Conservation (phyloP, 208 protist species). For the Acanthamoeba lenticulata region DNA sequence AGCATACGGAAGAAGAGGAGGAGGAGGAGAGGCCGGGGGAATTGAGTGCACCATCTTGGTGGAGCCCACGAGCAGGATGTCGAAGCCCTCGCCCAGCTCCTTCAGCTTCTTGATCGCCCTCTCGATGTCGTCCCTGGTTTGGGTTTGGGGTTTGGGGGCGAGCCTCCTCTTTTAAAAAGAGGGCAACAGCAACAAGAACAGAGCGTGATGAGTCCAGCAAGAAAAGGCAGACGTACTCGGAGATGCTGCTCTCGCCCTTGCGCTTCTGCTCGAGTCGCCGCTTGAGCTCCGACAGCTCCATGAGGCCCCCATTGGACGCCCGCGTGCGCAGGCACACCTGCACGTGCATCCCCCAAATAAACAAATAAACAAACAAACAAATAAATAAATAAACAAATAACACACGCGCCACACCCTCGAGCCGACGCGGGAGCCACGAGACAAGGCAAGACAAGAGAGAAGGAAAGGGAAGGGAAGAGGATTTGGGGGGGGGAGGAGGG, state of each 20-base stretch:
- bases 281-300: slow-evolving; percentile 81
- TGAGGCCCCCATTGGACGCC: slow-evolving; percentile 85
- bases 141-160: neutral
- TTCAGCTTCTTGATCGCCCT: slow-evolving; percentile 82
- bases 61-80: slow-evolving; percentile 75
- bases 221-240: slow-evolving; percentile 11
- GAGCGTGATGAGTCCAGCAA: neutral
- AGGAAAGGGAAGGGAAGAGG: too few species aligned
- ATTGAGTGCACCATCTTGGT: slow-evolving; percentile 58
- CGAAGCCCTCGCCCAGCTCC: slow-evolving; percentile 81
- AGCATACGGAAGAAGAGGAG: too few species aligned
- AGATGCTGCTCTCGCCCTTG: slow-evolving; percentile 76
- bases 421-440: too few species aligned
- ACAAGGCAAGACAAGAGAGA: too few species aligned
- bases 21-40: neutral
- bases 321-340: slow-evolving; percentile 84
- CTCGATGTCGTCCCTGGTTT: slow-evolving; percentile 83
- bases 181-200: neutral
- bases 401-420: too few species aligned
- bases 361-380: too few species aligned
- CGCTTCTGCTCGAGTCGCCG: slow-evolving; percentile 75
- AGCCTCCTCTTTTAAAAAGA: neutral
- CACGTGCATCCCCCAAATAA: neutral
- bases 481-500: too few species aligned
- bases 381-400: too few species aligned